A percentile compares a stretch with the other conserved stretches of the same genome.
Conservation (phyloP, 495 filamentous ascomycete genomes). For the Cenococcum geophilum region DNA sequence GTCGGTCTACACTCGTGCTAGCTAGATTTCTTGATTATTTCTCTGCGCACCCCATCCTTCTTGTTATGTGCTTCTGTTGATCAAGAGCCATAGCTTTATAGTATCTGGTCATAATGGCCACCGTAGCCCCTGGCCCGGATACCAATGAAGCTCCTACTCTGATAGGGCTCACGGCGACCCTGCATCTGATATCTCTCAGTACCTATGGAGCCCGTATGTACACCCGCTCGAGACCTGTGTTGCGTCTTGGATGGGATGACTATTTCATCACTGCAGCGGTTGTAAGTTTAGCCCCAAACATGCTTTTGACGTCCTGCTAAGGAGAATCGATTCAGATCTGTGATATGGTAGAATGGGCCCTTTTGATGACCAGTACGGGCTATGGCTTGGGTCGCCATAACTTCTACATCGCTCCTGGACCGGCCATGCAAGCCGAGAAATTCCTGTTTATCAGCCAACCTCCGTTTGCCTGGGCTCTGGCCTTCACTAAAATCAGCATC, state of each 20-base stretch:
- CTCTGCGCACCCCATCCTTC: too few species aligned
- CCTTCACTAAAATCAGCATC: constrained; percentile 37
- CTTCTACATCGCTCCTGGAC: constrained; percentile 22
- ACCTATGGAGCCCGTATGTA: constrained; percentile 14
- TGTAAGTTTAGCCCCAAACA: constrained; percentile 8
- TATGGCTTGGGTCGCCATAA: constrained; percentile 35
- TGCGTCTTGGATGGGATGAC: constrained; percentile 24
- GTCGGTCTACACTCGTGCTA: too few species aligned
- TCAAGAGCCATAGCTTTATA: too few species aligned
- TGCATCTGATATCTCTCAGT: constrained; percentile 11
- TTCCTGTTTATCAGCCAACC: constrained; percentile 21
- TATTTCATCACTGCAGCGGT: constrained; percentile 13
- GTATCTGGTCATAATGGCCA: background rate
- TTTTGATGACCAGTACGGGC: constrained; percentile 16
- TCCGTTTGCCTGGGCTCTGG: constrained; percentile 27
- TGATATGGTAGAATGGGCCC: constrained; percentile 16
- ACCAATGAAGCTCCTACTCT: constrained; percentile 14
- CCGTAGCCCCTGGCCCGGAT: constrained; percentile 11
- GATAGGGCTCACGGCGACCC: constrained; percentile 12
- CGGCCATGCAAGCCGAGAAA: constrained; percentile 26
- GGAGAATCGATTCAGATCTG: constrained; percentile 1
- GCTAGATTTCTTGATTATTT: too few species aligned
- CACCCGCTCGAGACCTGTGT: constrained; percentile 12
- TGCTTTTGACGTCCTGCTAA: background rate
- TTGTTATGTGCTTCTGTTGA: too few species aligned